Evolutionary conservation across 2,329 filamentous ascomycete species (phyloP).

Genomic region (Neophaeococcomyces mojaviensis): DNA sequence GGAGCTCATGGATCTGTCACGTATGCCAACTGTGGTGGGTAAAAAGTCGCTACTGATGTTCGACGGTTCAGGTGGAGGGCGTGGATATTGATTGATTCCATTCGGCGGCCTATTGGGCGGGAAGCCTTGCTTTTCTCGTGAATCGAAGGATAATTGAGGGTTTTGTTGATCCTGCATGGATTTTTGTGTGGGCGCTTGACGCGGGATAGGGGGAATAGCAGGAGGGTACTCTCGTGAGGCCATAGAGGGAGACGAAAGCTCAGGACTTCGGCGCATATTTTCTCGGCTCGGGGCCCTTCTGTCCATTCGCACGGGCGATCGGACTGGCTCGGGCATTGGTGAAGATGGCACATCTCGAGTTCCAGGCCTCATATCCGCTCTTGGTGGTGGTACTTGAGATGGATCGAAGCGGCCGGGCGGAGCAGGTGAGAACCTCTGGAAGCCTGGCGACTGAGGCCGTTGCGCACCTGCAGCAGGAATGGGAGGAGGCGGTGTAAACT

Average conservation of each 20-base stretch:
- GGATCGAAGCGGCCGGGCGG: constrained; percentile 12
- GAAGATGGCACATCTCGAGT: constrained; percentile 13
- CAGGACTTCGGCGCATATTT: constrained; percentile 2
- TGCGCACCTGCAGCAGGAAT: constrained; percentile 11
- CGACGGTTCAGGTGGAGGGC: background rate
- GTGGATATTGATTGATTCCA: background rate
- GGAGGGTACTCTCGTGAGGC: background rate
- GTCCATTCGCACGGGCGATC: constrained; percentile 4
- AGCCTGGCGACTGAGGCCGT: constrained; percentile 16
- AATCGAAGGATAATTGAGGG: background rate
- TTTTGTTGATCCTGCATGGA: background rate
- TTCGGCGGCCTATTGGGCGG: constrained; percentile 1
- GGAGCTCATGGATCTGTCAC: constrained; percentile 6
- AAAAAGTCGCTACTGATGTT: background rate
- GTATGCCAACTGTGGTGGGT: background rate
- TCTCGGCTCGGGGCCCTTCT: constrained; percentile 3
- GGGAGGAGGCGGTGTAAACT: constrained; percentile 9
- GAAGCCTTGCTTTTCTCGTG: constrained; percentile 6
- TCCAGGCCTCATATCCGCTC: constrained; percentile 9
- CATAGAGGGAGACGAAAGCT: background rate
- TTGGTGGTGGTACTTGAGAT: background rate
- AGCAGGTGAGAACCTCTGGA: constrained; percentile 4
- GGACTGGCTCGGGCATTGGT: constrained; percentile 9
- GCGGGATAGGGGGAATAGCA: constrained; percentile 5
- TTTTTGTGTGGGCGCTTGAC: background rate